These are phyloP conservation scores for Penicillium lividum DNA, from an alignment of 495 filamentous ascomycete species.

Conservation along the genomic window DNA sequence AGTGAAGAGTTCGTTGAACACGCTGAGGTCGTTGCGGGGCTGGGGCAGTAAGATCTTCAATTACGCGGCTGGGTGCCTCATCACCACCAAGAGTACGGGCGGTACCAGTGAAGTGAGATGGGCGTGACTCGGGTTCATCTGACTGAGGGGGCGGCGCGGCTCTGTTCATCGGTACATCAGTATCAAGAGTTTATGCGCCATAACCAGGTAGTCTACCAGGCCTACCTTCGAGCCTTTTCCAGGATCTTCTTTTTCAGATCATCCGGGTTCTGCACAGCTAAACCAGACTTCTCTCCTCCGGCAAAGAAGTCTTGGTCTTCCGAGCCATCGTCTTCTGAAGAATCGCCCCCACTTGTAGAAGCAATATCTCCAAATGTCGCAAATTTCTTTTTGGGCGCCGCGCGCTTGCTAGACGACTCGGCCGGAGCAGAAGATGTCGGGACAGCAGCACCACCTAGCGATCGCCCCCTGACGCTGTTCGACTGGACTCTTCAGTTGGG, in stretches of 20 bases:
- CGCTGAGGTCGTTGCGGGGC: constrained; percentile 45
- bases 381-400: constrained; percentile 52
- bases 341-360: constrained; percentile 54
- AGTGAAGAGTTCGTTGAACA: constrained; percentile 74
- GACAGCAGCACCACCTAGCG: constrained; percentile 35
- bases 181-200: neutral
- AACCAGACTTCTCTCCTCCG: constrained; percentile 93
- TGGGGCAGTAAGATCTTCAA: constrained; percentile 62
- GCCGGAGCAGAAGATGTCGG: constrained; percentile 36
- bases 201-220: neutral
- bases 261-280: constrained; percentile 89
- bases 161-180: constrained; percentile 37
- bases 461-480: constrained; percentile 26
- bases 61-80: constrained; percentile 70
- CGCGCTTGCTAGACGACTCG: constrained; percentile 29
- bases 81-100: constrained; percentile 91
- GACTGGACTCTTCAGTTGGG: constrained; percentile 25
- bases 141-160: constrained; percentile 55
- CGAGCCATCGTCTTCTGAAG: constrained; percentile 61
- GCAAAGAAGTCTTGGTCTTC: constrained; percentile 82
- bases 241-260: constrained; percentile 77
- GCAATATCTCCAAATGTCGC: constrained; percentile 56
- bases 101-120: constrained; percentile 70
- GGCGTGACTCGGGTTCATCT: constrained; percentile 54
- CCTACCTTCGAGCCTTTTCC: constrained; percentile 77